Conservation (phyloP, 2,329 filamentous ascomycete genomes). For the Aureobasidium subglaciale region DNA sequence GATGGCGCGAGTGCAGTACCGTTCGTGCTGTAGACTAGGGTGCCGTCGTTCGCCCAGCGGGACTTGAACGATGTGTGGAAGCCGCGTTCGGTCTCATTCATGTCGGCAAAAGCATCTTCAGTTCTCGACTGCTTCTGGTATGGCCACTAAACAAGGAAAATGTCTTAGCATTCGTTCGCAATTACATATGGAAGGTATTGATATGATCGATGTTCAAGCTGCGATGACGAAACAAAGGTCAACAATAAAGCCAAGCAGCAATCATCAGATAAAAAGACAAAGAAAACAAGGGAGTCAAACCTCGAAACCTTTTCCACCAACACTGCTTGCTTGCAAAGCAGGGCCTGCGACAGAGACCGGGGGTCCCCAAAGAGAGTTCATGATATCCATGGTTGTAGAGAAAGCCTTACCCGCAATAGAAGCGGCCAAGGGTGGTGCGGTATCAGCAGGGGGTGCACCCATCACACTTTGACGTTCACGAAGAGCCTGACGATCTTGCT, state of each 20-base stretch:
- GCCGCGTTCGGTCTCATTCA: conserved; percentile 56
- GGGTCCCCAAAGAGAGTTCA: conserved; percentile 86
- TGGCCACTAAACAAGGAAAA: conserved; percentile 60
- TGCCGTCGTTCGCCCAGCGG: conserved; percentile 69
- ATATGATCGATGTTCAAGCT: not conserved
- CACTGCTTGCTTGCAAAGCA: conserved; percentile 45
- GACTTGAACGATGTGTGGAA: conserved; percentile 72
- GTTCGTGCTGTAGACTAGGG: conserved; percentile 57
- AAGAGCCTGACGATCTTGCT: conserved; percentile 74
- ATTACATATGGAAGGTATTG: conserved; percentile 19
- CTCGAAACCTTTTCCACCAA: conserved; percentile 64
- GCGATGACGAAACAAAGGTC: not conserved
- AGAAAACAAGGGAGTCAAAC: conserved; percentile 59
- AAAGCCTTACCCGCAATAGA: conserved; percentile 51
- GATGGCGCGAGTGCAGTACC: conserved; percentile 34
- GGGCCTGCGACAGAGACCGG: conserved; percentile 49
- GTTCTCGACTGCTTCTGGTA: conserved; percentile 73
- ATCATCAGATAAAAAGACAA: not conserved
- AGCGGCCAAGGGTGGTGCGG: conserved; percentile 3
- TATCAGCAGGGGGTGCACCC: conserved; percentile 30
- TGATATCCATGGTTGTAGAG: conserved; percentile 84
- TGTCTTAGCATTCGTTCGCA: conserved; percentile 33
- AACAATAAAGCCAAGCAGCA: not conserved
- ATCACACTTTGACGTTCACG: conserved; percentile 57
- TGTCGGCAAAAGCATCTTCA: conserved; percentile 54